Evolutionary conservation across 2,329 filamentous ascomycete species (phyloP), one percentile per base, ranked within the genome.

Genomic region (Colletotrichum musicola): DNA sequence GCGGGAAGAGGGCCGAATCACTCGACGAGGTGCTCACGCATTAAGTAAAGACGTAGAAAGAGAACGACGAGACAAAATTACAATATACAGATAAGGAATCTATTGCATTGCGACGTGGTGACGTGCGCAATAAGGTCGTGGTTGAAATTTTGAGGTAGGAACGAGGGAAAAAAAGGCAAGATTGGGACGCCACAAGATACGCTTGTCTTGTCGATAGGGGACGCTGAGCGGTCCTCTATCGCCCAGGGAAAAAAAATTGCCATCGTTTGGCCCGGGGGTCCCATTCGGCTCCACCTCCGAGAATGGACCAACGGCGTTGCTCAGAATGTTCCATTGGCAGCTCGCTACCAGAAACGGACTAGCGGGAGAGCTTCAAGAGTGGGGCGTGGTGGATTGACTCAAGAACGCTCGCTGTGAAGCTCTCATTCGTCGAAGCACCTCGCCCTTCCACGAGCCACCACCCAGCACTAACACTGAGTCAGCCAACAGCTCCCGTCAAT

Each of bases 11-110:
- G 51, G 30, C 30, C 30, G 30, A 35, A 35, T 35, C 30, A 35
- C 53, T 58, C 55, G 50, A 7, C 25, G 62, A 56, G 16, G 42
- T 40, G 35, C 38, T 22, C 57, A 57, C 40, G 35, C 64, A 69
- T 69, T 67, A 71, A 68, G 42, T 58, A 56, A 22, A 61, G 30
- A 58, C 58, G 56, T 46, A 59, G 27, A 51, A 53, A 62, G 58
- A 50, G 49, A 42, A 69, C 7, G 51, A 25, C 13, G 13, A 35
- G 40, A 35, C 6, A 69, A 67, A 55, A 71, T 62, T 70, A 69
- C 54, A 69, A 58, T 54, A 56, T 60, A 65, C 42, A 65, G 68
- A 27, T 57, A 69, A 59, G 38, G 57, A 30, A 51, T 50, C 20
- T 51, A 42, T 42, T 56, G 56, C 60, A 50, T 50, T 51, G 27